Percentiles rank a stretch among this genome's conserved stretches.
These are phyloP conservation scores for Boletellus emodensis DNA, from an alignment of 768 basidiomycete genomes.

Conservation along the genomic window DNA sequence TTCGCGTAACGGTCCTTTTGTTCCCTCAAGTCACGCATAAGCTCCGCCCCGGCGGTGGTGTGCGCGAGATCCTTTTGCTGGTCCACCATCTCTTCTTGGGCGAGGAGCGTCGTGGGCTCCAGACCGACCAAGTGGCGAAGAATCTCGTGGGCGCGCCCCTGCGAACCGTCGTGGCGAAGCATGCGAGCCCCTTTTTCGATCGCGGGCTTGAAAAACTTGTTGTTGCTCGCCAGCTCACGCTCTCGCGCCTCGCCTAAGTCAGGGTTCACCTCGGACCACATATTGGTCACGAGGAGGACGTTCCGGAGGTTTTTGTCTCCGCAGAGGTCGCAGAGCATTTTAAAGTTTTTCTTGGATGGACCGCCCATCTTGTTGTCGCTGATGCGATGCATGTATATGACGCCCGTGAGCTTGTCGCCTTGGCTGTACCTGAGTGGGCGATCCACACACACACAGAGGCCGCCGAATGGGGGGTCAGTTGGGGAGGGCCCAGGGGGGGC, in stretches of 20 bases:
- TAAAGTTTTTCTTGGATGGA: slow-evolving; percentile 47
- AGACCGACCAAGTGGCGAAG: slow-evolving; percentile 40
- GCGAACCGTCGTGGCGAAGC: slow-evolving; percentile 40
- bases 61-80: slow-evolving; percentile 44
- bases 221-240: slow-evolving; percentile 37
- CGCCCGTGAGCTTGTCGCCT: slow-evolving; percentile 31
- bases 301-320: slow-evolving; percentile 44
- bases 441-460: no score
- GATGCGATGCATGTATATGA: slow-evolving; percentile 54
- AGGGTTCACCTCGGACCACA: slow-evolving; percentile 43
- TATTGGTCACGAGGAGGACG: slow-evolving; percentile 50
- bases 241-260: slow-evolving; percentile 40
- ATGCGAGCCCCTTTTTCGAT: slow-evolving; percentile 45
- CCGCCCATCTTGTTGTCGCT: slow-evolving; percentile 47
- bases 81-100: slow-evolving; percentile 54
- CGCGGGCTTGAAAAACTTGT: slow-evolving; percentile 49
- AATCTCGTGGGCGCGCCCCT: slow-evolving; percentile 41
- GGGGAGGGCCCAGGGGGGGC: no score
- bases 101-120: slow-evolving; percentile 41
- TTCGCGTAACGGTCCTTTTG: slow-evolving; percentile 41
- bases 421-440: slow-evolving; percentile 22
- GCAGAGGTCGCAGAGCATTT: slow-evolving; percentile 49
- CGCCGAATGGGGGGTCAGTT: no score
- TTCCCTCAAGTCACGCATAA: slow-evolving; percentile 46
- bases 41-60: slow-evolving; percentile 49